Conservation (phyloP, 768 basidiomycete genomes). For the Postia placenta region DNA sequence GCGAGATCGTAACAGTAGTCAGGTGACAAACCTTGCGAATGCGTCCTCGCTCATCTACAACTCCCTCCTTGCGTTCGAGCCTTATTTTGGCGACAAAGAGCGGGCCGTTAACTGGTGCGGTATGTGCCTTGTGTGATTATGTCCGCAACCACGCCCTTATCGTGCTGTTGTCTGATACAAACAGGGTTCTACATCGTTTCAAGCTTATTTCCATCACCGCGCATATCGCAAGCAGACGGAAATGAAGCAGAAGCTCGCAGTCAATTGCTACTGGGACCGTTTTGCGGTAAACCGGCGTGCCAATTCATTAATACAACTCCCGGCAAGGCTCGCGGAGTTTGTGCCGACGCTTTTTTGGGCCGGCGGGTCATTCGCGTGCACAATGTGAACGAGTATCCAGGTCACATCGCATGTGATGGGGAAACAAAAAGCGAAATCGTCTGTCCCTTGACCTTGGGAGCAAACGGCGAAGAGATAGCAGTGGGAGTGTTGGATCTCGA, state of each 20-base stretch:
- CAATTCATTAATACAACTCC: constrained; percentile 62
- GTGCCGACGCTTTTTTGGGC: constrained; percentile 69
- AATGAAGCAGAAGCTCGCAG: constrained; percentile 9
- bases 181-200: constrained; percentile 86
- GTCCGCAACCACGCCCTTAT: too few species aligned
- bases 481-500: constrained; percentile 75
- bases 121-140: constrained; percentile 43
- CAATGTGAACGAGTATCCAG: constrained; percentile 77
- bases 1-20: not conserved
- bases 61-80: constrained; percentile 60
- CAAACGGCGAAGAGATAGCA: constrained; percentile 10
- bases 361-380: constrained; percentile 57
- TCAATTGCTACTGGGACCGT: constrained; percentile 63
- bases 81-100: constrained; percentile 55
- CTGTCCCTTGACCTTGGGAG: constrained; percentile 49
- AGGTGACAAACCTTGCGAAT: constrained; percentile 89
- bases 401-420: constrained; percentile 93
- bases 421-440: constrained; percentile 91
- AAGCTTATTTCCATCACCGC: constrained; percentile 51
- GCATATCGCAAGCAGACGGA: constrained; percentile 13
- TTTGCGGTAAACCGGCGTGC: constrained; percentile 90
- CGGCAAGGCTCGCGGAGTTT: constrained; percentile 67
- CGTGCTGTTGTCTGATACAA: too few species aligned
- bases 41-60: constrained; percentile 77
- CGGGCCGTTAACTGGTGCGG: constrained; percentile 92